Evolutionary conservation across 2,329 filamentous ascomycete genomes (phyloP).

Genomic region (Trichoderma atrobrunneum): DNA sequence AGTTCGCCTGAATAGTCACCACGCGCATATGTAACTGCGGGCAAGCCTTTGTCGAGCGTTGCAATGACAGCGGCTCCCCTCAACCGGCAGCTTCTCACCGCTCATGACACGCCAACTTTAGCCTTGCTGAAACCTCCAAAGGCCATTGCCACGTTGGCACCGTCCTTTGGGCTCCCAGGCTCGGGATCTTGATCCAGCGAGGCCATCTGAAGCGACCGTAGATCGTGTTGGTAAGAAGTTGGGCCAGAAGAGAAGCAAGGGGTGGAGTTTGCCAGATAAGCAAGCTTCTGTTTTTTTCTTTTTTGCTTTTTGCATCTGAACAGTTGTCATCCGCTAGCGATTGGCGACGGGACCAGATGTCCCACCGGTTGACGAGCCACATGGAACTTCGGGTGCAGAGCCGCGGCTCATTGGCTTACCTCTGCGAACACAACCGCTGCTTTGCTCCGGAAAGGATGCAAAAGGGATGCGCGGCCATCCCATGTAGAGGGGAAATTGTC

Average conservation of each 20-base stretch:
- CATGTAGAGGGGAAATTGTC: not conserved
- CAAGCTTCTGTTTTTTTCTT: not conserved
- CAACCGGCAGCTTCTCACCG: constrained; percentile 16
- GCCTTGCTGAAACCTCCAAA: not conserved
- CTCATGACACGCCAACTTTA: constrained; percentile 8
- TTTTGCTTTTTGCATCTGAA: not conserved
- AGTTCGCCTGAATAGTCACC: constrained; percentile 14
- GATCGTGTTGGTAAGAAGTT: constrained; percentile 7
- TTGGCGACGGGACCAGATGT: not conserved
- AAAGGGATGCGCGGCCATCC: constrained; percentile 9
- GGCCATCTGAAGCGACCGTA: constrained; percentile 5
- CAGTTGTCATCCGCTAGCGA: constrained; percentile 2
- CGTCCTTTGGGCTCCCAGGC: not conserved
- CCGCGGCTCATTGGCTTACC: not conserved
- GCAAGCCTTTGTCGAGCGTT: constrained; percentile 8
- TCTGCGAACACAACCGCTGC: not conserved
- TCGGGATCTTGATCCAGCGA: not conserved
- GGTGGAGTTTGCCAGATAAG: constrained; percentile 16
- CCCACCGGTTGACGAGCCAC: not conserved
- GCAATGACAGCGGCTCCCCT: not conserved
- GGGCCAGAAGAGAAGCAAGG: not conserved
- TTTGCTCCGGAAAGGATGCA: not conserved
- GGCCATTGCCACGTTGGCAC: constrained; percentile 18
- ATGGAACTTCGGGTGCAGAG: not conserved
- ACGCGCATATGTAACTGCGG: constrained; percentile 17